phyloP scores from a whole-genome alignment of 163 green algal species.

The Coccomyxa subellipsoidea region DNA sequence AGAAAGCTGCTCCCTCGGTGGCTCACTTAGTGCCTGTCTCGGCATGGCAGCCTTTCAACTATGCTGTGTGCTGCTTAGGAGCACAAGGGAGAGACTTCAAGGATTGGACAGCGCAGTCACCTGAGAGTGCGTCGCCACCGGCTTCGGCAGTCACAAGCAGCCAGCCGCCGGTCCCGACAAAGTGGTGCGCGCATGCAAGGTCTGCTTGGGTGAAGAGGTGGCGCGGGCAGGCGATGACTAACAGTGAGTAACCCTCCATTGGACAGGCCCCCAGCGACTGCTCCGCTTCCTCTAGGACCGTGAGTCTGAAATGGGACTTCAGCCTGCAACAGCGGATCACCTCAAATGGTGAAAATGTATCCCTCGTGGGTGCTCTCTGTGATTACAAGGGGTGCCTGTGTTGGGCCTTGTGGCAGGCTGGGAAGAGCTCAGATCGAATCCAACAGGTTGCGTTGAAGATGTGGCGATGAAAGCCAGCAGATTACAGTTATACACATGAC shows the following conservation, averaged over 20 bases:
- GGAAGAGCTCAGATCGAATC: no score
- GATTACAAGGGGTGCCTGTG: no score
- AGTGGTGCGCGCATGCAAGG: constrained; percentile 13
- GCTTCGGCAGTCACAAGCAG: constrained; percentile 61
- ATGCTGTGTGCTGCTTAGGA: no score
- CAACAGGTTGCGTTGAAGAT: no score
- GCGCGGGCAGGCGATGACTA: not conserved
- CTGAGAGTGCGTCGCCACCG: constrained; percentile 50
- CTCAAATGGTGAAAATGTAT: not conserved
- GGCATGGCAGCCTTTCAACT: no score
- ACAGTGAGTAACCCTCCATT: not conserved
- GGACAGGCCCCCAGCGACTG: not conserved
- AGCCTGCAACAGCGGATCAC: not conserved
- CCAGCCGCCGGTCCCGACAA: constrained; percentile 49
- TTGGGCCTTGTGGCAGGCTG: no score
- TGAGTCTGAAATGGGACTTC: not conserved
- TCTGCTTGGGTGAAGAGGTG: not conserved
- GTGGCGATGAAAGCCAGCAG: no score
- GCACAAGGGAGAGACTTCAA: no score
- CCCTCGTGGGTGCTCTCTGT: no score
- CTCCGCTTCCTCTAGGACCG: not conserved
- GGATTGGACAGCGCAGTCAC: not conserved
- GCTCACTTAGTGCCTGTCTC: no score
- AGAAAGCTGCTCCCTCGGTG: no score
- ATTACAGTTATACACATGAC: not conserved